phyloP scores from a whole-genome alignment of 140 eudicot species.

The Flaveria floridana region DNA sequence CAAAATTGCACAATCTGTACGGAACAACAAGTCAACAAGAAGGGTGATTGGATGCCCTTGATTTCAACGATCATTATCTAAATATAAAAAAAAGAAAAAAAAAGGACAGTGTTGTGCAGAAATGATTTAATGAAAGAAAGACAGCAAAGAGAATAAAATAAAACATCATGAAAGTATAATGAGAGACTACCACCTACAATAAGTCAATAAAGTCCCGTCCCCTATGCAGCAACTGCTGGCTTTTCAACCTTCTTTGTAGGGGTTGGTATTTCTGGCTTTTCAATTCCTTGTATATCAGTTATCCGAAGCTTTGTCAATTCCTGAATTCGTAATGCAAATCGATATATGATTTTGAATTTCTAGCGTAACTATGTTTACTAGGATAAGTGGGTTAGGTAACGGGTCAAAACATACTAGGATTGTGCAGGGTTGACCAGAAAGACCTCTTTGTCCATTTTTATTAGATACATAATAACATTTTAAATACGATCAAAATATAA shows the following conservation, averaged over 20 bases:
- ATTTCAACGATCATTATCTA: neutral
- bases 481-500: neutral
- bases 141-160: conserved; percentile 6
- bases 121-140: conserved; percentile 9
- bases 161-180: conserved; percentile 13
- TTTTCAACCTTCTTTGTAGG: conserved; percentile 53
- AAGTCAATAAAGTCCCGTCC: conserved; percentile 17
- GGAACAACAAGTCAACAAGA: conserved; percentile 17
- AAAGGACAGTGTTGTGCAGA: conserved; percentile 10
- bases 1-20: conserved; percentile 26
- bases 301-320: conserved; percentile 86
- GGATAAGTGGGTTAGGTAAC: neutral
- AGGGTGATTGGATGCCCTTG: conserved; percentile 24
- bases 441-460: neutral
- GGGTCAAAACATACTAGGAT: neutral
- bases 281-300: conserved; percentile 80
- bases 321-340: conserved; percentile 33
- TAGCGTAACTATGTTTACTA: conserved; percentile 11
- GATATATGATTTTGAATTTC: no score
- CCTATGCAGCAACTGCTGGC: conserved; percentile 59
- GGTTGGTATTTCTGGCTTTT: conserved; percentile 56
- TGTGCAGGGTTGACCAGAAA: neutral
- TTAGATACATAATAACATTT: neutral
- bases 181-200: conserved; percentile 28
- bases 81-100: neutral